Conservation (phyloP, 768 basidiomycete species). For the Lentinula detonsa region DNA sequence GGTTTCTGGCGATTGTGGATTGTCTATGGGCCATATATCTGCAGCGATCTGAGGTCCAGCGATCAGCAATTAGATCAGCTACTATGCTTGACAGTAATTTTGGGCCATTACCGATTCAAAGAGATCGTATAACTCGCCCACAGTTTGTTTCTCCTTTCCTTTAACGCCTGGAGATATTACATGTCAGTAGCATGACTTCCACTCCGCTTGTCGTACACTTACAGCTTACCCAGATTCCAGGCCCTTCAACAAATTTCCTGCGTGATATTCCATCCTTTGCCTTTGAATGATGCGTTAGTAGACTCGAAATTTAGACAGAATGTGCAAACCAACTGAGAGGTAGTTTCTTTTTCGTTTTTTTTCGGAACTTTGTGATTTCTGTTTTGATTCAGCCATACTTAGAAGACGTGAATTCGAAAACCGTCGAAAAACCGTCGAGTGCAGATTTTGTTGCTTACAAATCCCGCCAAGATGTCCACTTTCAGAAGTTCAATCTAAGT, state of each 20-base stretch:
- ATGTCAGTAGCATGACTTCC: neutral
- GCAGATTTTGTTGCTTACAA: neutral
- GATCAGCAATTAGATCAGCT: neutral
- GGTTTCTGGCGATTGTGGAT: slow-evolving; percentile 15
- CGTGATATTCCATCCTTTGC: slow-evolving; percentile 62
- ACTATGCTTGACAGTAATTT: neutral
- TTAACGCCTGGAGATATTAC: slow-evolving; percentile 44
- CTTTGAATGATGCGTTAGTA: neutral
- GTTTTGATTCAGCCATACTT: slow-evolving; percentile 20
- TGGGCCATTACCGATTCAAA: slow-evolving; percentile 60
- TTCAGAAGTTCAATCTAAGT: no score
- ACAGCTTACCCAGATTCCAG: slow-evolving; percentile 84
- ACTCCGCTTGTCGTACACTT: slow-evolving; percentile 14
- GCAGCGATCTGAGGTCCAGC: slow-evolving; percentile 47
- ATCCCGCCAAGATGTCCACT: no score
- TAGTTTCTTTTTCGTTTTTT: slow-evolving; percentile 41
- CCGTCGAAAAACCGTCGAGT: neutral
- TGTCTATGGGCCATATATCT: slow-evolving; percentile 60
- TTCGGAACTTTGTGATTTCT: slow-evolving; percentile 18
- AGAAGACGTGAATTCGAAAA: neutral
- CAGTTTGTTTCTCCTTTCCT: slow-evolving; percentile 75
- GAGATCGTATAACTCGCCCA: slow-evolving; percentile 72
- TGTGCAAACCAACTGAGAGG: slow-evolving; percentile 33
- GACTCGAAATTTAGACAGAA: neutral
- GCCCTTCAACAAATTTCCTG: slow-evolving; percentile 66